Conservation (phyloP, 148 eudicot genomes). For the Vaccinium darrowii region DNA sequence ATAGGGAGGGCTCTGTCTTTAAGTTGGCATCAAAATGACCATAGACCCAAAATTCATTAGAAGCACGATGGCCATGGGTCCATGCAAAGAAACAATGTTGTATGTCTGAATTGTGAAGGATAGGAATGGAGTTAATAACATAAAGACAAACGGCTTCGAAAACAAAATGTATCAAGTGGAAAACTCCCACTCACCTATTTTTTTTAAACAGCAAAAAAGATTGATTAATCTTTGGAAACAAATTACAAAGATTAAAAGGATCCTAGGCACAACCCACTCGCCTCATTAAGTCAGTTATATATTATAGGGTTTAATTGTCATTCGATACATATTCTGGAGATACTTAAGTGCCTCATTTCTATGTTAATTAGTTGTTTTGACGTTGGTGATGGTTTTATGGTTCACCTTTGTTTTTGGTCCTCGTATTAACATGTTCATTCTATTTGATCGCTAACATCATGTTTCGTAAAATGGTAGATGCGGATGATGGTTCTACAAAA, state of each 20-base stretch:
- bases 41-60: not conserved
- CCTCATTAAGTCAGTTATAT: not conserved
- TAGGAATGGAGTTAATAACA: not conserved
- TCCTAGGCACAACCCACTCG: not conserved
- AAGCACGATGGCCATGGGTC: not conserved
- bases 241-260: no score
- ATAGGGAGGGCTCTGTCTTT: not conserved
- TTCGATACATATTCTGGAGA: not conserved
- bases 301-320: not conserved
- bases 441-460: not conserved
- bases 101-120: not conserved
- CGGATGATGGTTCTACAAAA: conserved; percentile 39
- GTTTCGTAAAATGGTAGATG: conserved; percentile 23
- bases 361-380: not conserved
- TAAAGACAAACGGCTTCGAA: not conserved
- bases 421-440: not conserved
- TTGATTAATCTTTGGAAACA: no score
- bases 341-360: not conserved
- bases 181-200: not conserved
- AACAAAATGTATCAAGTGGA: not conserved
- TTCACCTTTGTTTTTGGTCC: not conserved
- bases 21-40: not conserved
- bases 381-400: not conserved
- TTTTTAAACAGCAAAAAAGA: no score
- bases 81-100: not conserved